phyloP scores from a whole-genome alignment of 352 stramenopile genomes.

The Phytophthora pseudosyringae region DNA sequence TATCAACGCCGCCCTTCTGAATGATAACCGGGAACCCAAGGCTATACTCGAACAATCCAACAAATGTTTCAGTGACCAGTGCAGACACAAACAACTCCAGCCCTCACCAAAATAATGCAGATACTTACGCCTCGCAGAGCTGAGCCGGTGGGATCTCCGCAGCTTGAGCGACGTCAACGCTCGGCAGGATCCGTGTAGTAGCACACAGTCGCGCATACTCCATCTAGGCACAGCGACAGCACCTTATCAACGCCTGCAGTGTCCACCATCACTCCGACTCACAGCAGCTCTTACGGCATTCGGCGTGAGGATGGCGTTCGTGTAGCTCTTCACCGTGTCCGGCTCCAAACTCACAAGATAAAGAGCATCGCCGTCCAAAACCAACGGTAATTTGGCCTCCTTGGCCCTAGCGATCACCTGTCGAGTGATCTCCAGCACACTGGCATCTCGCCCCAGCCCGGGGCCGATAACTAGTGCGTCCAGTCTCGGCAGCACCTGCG shows the following conservation, averaged over 20 bases:
- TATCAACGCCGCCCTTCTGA: constrained; percentile 84
- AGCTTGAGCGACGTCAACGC: constrained; percentile 57
- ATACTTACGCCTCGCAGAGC: constrained; percentile 67
- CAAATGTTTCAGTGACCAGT: background rate
- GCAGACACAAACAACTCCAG: background rate
- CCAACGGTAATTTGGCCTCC: constrained; percentile 77
- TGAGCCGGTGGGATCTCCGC: constrained; percentile 49
- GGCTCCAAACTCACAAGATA: constrained; percentile 88
- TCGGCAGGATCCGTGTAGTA: constrained; percentile 47
- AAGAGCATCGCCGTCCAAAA: constrained; percentile 96
- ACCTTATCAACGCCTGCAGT: constrained; percentile 11
- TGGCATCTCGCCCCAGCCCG: constrained; percentile 91
- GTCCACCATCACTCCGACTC: background rate
- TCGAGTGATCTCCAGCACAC: constrained; percentile 83
- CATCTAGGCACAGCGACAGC: constrained; percentile 53
- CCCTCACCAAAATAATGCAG: background rate
- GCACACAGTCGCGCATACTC: constrained; percentile 83
- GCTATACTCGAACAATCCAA: constrained; percentile 29
- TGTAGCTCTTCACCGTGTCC: constrained; percentile 66
- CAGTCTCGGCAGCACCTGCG: constrained; percentile 65
- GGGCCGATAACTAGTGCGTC: constrained; percentile 92
- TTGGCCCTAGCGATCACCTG: constrained; percentile 78
- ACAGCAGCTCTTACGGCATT: constrained; percentile 72
- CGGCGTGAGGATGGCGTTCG: constrained; percentile 92
- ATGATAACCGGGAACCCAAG: constrained; percentile 86